Base-by-base conservation (phyloP, 768 basidiomycete species). In the Suillus discolor region DNA sequence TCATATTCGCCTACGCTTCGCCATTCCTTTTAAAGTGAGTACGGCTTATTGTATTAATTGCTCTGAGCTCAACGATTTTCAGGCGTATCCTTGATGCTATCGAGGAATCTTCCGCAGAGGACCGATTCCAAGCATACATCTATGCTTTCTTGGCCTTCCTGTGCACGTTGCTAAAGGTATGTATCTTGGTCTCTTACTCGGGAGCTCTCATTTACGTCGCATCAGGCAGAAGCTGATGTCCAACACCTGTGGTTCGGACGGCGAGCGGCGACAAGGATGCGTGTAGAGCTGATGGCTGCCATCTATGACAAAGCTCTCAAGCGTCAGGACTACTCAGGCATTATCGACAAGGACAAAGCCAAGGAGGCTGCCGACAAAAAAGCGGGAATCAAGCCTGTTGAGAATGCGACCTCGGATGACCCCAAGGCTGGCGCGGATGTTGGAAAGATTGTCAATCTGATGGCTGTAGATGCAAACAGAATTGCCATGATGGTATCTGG, bases 271-370 rank as follows among this genome's bases (percentile, higher is more conserved):
- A 90, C 89, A 1, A 83, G 92, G 28, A 87, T 93, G 4, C 88
- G 92, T 9, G 84, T 85, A 15, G 91, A 92, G 77, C 83, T 96
- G 20, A 95, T 93, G 89, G 88, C 92, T 0, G 78, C 89, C 2
- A 92, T 97, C 62, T 97, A 96, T 71, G 91, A 94, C 75, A 97
- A 97, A 74, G 86, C 94, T 1, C 78, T 97, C 42, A 91, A 90
- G 74, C 80, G 95, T 38, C 90, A 87, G 72, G 94, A 96, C 73
- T 92, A 88, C 66, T 92, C 92, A 0, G 95, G 94, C 1, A 80
- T 93, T 45, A 81, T 92, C 11, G 82, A 86, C 61, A 84, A 84
- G 71, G 82, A 81, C 44, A 79, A 77, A n/a, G 65, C 65, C 3
- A 71, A 73, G 31, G 71, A 72, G 4, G 70, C 69, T 9, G 71